Conservation (phyloP, 192 early-diverging fungal genomes). For the Linnemannia elongata region DNA sequence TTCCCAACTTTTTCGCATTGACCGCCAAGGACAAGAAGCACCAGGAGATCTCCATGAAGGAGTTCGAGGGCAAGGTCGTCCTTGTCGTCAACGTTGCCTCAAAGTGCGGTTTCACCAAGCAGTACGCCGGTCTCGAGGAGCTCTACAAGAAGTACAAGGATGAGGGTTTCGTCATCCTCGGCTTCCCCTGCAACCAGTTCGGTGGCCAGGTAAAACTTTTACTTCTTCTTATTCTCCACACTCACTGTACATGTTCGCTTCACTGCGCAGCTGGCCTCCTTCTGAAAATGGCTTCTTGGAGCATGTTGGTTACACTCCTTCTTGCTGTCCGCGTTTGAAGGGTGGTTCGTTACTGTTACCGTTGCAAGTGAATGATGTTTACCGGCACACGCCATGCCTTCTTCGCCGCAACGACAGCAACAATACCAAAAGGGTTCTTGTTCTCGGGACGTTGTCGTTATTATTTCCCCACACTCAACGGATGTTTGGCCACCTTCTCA, state of each 20-base stretch:
- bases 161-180: slow-evolving; percentile 85
- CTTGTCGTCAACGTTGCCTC: slow-evolving; percentile 94
- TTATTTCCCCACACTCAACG: neutral
- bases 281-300: too few relatives aligned
- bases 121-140: slow-evolving; percentile 80
- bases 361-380: too few relatives aligned
- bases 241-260: neutral
- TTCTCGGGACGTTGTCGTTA: neutral
- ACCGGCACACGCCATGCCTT: too few relatives aligned
- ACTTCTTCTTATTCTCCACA: neutral
- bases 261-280: neutral
- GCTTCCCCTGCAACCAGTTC: slow-evolving; percentile 96
- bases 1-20: slow-evolving; percentile 64
- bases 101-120: slow-evolving; percentile 89
- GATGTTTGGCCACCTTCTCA: neutral
- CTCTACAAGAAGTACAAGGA: slow-evolving; percentile 77
- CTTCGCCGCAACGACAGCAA: neutral
- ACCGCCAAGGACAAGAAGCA: slow-evolving; percentile 63
- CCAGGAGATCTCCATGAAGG: slow-evolving; percentile 65
- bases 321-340: too few relatives aligned
- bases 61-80: slow-evolving; percentile 80
- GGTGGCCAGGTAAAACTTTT: slow-evolving; percentile 68
- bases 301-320: too few relatives aligned
- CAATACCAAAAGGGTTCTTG: neutral
- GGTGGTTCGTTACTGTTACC: too few relatives aligned